These are phyloP conservation scores for Tylopilus sp. DNA, from an alignment of 768 basidiomycete species.

Conservation along the genomic window DNA sequence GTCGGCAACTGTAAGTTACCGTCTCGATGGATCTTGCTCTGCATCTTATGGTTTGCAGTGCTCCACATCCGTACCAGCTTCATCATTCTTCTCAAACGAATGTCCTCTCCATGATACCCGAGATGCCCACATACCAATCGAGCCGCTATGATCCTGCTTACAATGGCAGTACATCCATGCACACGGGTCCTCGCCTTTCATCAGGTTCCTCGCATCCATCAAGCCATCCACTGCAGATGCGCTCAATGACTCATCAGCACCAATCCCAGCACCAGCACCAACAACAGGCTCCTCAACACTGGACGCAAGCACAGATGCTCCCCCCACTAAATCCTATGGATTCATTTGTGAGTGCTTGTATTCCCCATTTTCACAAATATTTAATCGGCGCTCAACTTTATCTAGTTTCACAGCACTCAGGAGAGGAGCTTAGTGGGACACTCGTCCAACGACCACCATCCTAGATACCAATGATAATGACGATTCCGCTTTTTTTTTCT, in stretches of 20 bases:
- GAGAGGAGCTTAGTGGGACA: constrained; percentile 49
- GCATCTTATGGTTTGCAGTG: constrained; percentile 29
- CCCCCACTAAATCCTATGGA: constrained; percentile 54
- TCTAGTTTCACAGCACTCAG: constrained; percentile 34
- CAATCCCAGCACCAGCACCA: constrained; percentile 25
- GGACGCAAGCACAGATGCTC: constrained; percentile 47
- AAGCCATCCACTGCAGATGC: constrained; percentile 40
- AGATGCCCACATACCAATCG: constrained; percentile 49
- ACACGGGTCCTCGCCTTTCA: constrained; percentile 40
- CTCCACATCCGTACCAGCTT: constrained; percentile 42
- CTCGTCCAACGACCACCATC: constrained; percentile 44
- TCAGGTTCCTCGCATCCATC: constrained; percentile 26
- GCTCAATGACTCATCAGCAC: constrained; percentile 47
- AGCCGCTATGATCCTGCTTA: constrained; percentile 53
- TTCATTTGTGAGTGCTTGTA: constrained; percentile 52
- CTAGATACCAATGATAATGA: constrained; percentile 50
- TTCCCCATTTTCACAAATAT: not conserved
- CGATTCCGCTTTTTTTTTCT: constrained; percentile 28
- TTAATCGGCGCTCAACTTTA: constrained; percentile 9
- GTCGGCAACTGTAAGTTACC: constrained; percentile 46
- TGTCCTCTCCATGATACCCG: constrained; percentile 57
- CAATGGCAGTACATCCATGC: constrained; percentile 31
- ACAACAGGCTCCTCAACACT: constrained; percentile 37
- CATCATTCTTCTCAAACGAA: constrained; percentile 42
- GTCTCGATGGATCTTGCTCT: not conserved